These are phyloP conservation scores for Termitomyces sp. DNA, from an alignment of 768 basidiomycete species.

Conservation along the genomic window DNA sequence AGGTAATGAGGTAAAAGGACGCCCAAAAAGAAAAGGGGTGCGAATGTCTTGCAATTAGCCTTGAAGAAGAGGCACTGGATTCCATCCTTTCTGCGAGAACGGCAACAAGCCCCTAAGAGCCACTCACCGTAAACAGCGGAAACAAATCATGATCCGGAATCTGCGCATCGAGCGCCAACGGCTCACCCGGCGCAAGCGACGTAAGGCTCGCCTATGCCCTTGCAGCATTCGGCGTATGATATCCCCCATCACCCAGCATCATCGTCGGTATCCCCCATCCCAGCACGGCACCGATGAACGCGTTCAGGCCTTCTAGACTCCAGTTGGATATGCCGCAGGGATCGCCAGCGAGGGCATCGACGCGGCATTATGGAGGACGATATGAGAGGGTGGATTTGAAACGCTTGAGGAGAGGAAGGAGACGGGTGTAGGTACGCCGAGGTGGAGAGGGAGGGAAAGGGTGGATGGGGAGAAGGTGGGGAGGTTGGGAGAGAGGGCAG, in stretches of 20 bases:
- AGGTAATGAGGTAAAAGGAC: background rate
- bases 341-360: conserved; percentile 84
- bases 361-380: conserved; percentile 84
- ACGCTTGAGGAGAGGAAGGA: conserved; percentile 62
- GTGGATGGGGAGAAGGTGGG: conserved; percentile 53
- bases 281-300: conserved; percentile 52
- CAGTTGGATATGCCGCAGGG: conserved; percentile 72
- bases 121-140: conserved; percentile 50
- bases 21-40: background rate
- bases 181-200: conserved; percentile 54
- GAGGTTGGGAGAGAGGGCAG: conserved; percentile 40
- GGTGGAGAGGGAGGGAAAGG: conserved; percentile 68
- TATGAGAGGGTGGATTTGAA: conserved; percentile 66
- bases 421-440: conserved; percentile 63
- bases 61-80: background rate
- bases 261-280: conserved; percentile 21
- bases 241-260: conserved; percentile 84
- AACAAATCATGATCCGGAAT: conserved; percentile 78
- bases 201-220: conserved; percentile 85
- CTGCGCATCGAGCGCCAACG: conserved; percentile 49
- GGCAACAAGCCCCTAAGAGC: background rate
- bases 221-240: conserved; percentile 77
- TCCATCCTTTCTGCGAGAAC: conserved; percentile 23
- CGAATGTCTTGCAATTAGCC: background rate
- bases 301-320: conserved; percentile 47